phyloP scores from a whole-genome alignment of 345 rosid species.

The thale cress (Arabidopsis thaliana) region TAIR10.1 NC_003071.7:19358001-19358500 shows the following conservation, averaged over 20 bases:
- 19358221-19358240: conserved; percentile 93
- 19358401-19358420: conserved; percentile 32
- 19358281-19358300: conserved; percentile 80
- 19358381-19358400: background rate
- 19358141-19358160: conserved; percentile 94
- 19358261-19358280: conserved; percentile 86
- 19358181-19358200: conserved; percentile 90
- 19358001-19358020: conserved; percentile 60
- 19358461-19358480: conserved; percentile 89
- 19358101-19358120: conserved; percentile 64
- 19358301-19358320: conserved; percentile 75
- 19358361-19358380: conserved; percentile 71
- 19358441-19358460: conserved; percentile 70
- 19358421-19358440: conserved; percentile 4
- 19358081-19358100: background rate
- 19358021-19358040: background rate
- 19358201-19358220: conserved; percentile 89
- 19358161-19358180: conserved; percentile 86
- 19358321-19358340: conserved; percentile 95
- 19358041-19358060: conserved; percentile 4
- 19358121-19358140: conserved; percentile 95
- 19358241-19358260: conserved; percentile 97
- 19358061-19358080: conserved; percentile 8
- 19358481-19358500: conserved; percentile 92
- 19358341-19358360: conserved; percentile 81